These are phyloP conservation scores for Sugiyamaella lignohabitans DNA, from an alignment of 805 yeast species.

Conservation along the genomic window DNA sequence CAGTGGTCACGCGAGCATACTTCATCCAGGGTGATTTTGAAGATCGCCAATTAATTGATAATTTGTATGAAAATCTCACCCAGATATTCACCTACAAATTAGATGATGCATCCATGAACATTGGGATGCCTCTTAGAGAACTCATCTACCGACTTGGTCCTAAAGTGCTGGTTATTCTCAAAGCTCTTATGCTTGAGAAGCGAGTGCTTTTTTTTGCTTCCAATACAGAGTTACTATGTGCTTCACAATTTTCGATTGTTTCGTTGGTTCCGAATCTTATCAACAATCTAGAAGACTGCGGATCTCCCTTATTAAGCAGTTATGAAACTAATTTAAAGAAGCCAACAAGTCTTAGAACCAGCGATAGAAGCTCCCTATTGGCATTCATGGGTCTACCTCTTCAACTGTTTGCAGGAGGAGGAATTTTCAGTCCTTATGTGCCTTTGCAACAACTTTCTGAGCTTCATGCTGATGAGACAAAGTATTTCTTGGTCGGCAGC, in stretches of 20 bases:
- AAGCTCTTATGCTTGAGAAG: conserved; percentile 70
- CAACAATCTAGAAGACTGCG: conserved; percentile 64
- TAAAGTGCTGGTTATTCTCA: conserved; percentile 60
- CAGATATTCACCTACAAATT: conserved; percentile 31
- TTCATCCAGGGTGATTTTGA: conserved; percentile 74
- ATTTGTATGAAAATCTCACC: conserved; percentile 56
- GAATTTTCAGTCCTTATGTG: conserved; percentile 87
- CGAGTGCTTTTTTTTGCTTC: conserved; percentile 70
- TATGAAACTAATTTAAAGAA: conserved; percentile 46
- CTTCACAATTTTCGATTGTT: conserved; percentile 74
- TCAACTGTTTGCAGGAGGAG: conserved; percentile 77
- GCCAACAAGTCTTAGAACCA: conserved; percentile 65
- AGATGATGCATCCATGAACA: conserved; percentile 54
- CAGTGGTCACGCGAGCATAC: conserved; percentile 81
- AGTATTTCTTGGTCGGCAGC: conserved; percentile 73
- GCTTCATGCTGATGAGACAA: conserved; percentile 48
- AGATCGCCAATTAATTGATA: conserved; percentile 61
- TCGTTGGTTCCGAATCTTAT: conserved; percentile 78
- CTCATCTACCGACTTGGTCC: conserved; percentile 53
- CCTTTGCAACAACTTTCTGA: conserved; percentile 87
- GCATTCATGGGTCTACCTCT: conserved; percentile 83
- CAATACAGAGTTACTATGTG: conserved; percentile 73
- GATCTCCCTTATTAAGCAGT: conserved; percentile 64
- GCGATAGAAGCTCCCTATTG: conserved; percentile 70
- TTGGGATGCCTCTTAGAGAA: conserved; percentile 68